Conservation (phyloP, 2,329 filamentous ascomycete species). For the Lizonia empirigonia region DNA sequence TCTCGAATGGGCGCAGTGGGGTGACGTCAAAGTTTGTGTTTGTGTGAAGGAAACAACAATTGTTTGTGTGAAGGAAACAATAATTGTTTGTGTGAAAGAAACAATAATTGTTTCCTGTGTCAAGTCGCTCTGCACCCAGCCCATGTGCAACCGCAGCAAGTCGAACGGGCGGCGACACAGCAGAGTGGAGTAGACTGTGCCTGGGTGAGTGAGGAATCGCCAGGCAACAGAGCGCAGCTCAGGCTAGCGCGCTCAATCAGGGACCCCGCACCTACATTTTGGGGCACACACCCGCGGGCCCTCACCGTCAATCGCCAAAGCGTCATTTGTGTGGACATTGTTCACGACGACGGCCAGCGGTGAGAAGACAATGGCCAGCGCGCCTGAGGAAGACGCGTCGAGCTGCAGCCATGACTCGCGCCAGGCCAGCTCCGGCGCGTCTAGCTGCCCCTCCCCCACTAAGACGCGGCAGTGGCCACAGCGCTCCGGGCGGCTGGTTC, state of each 20-base stretch:
- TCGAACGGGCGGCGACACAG: neutral
- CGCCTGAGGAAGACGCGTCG: constrained; percentile 2
- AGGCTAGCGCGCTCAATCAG: neutral
- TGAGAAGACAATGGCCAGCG: neutral
- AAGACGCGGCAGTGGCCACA: constrained; percentile 22
- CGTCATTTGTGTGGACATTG: neutral
- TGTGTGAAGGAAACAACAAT: constrained; percentile 3
- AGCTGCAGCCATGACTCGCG: constrained; percentile 10
- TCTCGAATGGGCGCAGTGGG: neutral
- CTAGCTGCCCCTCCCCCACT: constrained; percentile 26
- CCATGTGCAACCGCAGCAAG: neutral
- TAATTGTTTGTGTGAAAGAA: constrained; percentile 6
- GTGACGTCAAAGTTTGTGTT: constrained; percentile 13
- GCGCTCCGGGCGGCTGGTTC: constrained; percentile 22
- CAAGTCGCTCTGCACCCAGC: neutral
- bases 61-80: constrained; percentile 6
- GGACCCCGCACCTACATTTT: constrained; percentile 5
- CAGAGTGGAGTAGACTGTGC: neutral
- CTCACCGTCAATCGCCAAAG: neutral
- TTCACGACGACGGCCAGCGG: neutral
- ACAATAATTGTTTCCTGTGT: neutral
- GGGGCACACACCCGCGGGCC: neutral
- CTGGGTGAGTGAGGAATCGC: constrained; percentile 14
- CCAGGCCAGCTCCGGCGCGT: constrained; percentile 8
- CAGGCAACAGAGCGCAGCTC: constrained; percentile 23